These are phyloP conservation scores for Lyophyllum semitale DNA, from an alignment of 768 basidiomycete species.

Conservation along the genomic window DNA sequence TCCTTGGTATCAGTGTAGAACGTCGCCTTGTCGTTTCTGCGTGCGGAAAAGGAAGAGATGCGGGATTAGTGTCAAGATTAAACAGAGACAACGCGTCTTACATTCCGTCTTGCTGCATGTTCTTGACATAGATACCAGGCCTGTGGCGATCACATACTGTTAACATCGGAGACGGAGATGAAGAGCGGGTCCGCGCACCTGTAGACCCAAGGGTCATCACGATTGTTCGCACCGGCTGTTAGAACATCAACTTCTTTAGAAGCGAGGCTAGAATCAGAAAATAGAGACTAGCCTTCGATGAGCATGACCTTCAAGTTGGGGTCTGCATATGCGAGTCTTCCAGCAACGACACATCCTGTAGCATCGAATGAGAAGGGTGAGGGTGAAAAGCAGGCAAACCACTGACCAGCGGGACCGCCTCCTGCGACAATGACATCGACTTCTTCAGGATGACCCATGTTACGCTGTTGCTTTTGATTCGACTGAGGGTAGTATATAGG, in stretches of 20 bases:
- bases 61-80: neutral
- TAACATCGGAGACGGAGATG: neutral
- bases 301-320: constrained; percentile 76
- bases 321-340: constrained; percentile 70
- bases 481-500: neutral
- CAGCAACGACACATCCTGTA: constrained; percentile 65
- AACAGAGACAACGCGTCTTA: constrained; percentile 31
- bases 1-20: constrained; percentile 67
- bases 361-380: neutral
- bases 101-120: constrained; percentile 74
- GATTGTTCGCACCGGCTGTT: constrained; percentile 66
- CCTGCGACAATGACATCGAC: constrained; percentile 73
- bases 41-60: neutral
- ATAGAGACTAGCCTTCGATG: constrained; percentile 54
- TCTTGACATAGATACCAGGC: constrained; percentile 68
- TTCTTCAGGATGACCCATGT: constrained; percentile 63
- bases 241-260: neutral
- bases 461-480: neutral
- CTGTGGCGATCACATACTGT: constrained; percentile 24
- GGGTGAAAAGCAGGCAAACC: neutral
- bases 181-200: constrained; percentile 30
- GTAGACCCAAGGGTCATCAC: constrained; percentile 77
- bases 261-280: neutral
- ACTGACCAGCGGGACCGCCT: constrained; percentile 63
- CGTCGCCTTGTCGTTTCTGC: constrained; percentile 72